Percentiles rank a stretch among this genome's conserved stretches.
phyloP scores from a whole-genome alignment of 2,329 filamentous ascomycete genomes.

The Aspergillus chevalieri region DNA sequence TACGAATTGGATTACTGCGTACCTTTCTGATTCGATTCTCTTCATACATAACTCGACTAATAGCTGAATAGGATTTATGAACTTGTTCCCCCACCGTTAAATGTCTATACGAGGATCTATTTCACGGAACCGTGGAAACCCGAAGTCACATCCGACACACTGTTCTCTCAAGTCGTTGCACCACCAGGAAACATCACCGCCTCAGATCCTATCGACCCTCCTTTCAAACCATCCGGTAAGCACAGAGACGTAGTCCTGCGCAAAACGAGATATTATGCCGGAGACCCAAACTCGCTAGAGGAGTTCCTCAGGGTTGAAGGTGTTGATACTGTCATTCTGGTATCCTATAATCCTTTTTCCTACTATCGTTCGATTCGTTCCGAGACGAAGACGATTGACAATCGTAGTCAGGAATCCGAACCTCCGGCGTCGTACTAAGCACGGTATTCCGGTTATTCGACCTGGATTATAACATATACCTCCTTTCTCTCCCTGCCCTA shows the following conservation, averaged over 20 bases:
- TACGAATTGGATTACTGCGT: background rate
- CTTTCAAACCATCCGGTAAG: background rate
- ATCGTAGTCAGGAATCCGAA: background rate
- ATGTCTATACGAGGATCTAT: conserved; percentile 4
- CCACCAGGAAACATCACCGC: conserved; percentile 2
- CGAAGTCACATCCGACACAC: background rate
- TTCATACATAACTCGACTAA: background rate
- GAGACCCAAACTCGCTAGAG: conserved; percentile 4
- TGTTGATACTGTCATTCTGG: background rate
- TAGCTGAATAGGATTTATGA: background rate
- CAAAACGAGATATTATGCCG: conserved; percentile 3
- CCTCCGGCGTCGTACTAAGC: conserved; percentile 4
- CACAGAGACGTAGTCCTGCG: conserved; percentile 2
- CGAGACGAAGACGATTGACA: background rate
- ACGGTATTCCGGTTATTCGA: conserved; percentile 5
- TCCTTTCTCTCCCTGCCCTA: background rate
- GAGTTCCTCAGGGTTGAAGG: conserved; percentile 1
- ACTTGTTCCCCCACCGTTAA: conserved; percentile 1
- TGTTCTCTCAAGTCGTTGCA: background rate
- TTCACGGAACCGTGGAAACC: conserved; percentile 1
- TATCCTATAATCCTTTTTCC: background rate
- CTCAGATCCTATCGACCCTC: background rate
- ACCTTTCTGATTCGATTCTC: background rate
- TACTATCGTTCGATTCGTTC: background rate
- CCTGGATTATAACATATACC: conserved; percentile 4